Percentiles rank a stretch among this genome's conserved stretches.
Evolutionary conservation across 257 asterid species (phyloP).

Genomic region (Thymus quinquecostatus): DNA sequence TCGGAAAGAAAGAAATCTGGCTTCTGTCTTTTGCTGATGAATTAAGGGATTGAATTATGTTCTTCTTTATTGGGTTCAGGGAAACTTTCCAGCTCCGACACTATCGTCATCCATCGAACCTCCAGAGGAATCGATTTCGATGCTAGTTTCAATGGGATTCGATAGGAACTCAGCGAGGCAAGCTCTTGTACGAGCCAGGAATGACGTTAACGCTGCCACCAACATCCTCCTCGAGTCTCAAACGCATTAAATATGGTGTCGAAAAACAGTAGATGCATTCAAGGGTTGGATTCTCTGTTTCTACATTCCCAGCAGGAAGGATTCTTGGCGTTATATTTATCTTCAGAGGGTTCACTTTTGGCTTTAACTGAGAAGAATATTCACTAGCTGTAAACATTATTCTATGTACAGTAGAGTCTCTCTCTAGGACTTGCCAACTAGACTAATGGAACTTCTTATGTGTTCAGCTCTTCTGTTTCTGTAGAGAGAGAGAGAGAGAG

Average conservation of each 20-base stretch:
- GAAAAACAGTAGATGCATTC: constrained; percentile 16
- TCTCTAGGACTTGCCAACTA: constrained; percentile 27
- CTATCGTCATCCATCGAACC: constrained; percentile 55
- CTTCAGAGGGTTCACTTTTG: neutral
- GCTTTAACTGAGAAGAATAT: constrained; percentile 16
- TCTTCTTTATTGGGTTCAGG: constrained; percentile 44
- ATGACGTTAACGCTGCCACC: constrained; percentile 88
- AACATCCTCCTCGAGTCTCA: constrained; percentile 91
- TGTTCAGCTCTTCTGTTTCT: neutral
- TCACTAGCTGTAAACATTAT: constrained; percentile 34
- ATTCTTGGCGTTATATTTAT: neutral
- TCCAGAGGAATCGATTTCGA: constrained; percentile 77
- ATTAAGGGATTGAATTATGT: neutral
- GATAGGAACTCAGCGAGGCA: constrained; percentile 89
- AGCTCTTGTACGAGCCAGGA: constrained; percentile 84
- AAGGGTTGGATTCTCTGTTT: neutral
- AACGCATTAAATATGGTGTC: constrained; percentile 32
- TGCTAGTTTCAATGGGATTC: constrained; percentile 89
- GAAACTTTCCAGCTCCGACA: constrained; percentile 52
- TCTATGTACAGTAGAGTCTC: constrained; percentile 34
- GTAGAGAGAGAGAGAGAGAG: neutral
- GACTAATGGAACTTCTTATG: constrained; percentile 1
- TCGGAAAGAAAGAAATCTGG: neutral
- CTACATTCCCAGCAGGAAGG: neutral
- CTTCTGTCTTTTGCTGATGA: neutral